A percentile compares a stretch with the other conserved stretches of the same genome.
phyloP scores from a whole-genome alignment of 495 filamentous ascomycete species.

The Penicillium tannophilum region DNA sequence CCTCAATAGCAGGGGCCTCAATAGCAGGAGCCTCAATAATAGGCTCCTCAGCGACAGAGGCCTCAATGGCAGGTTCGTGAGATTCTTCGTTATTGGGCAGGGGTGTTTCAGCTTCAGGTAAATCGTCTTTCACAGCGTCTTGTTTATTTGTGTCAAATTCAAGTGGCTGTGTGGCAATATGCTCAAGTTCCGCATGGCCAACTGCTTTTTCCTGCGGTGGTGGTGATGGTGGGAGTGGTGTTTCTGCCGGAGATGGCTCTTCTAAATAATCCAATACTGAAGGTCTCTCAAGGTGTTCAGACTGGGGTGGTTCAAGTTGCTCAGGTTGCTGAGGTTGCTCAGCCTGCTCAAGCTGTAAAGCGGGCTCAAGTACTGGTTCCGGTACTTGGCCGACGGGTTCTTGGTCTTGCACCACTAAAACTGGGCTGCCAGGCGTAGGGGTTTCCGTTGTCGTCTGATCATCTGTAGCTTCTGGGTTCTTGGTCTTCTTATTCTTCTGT shows the following conservation, averaged over 20 bases:
- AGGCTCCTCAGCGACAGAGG: background rate
- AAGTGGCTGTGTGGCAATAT: conserved; percentile 18
- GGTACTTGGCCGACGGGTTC: conserved; percentile 21
- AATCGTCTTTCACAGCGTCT: conserved; percentile 25
- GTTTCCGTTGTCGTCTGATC: conserved; percentile 33
- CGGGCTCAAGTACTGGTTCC: conserved; percentile 25
- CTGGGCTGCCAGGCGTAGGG: conserved; percentile 29
- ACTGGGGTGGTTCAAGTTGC: background rate
- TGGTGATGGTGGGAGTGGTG: background rate
- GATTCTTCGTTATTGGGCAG: conserved; percentile 12
- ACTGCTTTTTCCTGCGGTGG: conserved; percentile 9
- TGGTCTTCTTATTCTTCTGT: conserved; percentile 46
- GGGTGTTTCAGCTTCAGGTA: conserved; percentile 17
- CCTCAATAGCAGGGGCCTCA: background rate
- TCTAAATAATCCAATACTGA: background rate
- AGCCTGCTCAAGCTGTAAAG: conserved; percentile 1
- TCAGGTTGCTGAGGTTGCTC: background rate
- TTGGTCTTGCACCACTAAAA: conserved; percentile 27
- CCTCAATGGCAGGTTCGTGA: background rate
- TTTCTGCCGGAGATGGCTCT: conserved; percentile 2
- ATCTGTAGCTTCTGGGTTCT: conserved; percentile 38
- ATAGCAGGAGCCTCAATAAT: background rate
- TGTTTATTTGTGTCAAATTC: conserved; percentile 21
- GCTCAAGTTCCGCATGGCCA: conserved; percentile 23
- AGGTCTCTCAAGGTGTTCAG: background rate